A percentile compares a stretch with the other conserved stretches of the same genome.
phyloP scores from a whole-genome alignment of 2,329 filamentous ascomycete genomes.

The Penicillium digitatum region DNA sequence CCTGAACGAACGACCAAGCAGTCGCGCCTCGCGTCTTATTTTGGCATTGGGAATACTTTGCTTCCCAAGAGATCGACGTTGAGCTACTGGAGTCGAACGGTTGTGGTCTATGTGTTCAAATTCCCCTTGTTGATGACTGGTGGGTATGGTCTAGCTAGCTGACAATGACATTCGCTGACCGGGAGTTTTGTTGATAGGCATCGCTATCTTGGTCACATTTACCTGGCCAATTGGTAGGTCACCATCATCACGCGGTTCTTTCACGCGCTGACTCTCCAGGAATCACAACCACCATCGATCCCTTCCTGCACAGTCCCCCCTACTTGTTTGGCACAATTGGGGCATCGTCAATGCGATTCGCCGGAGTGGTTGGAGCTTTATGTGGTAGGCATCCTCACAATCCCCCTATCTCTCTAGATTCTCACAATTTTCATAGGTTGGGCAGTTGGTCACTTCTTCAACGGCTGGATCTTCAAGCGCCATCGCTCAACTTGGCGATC shows the following conservation, averaged over 20 bases:
- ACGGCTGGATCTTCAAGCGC: conserved; percentile 31
- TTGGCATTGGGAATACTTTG: conserved; percentile 32
- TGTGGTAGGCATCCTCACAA: conserved; percentile 19
- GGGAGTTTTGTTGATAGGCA: conserved; percentile 7
- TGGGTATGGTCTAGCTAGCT: neutral
- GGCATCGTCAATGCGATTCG: conserved; percentile 38
- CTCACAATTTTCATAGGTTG: conserved; percentile 22
- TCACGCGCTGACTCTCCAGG: conserved; percentile 13
- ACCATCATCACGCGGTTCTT: neutral
- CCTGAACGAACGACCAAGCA: conserved; percentile 5
- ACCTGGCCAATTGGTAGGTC: conserved; percentile 37
- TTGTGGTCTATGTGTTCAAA: conserved; percentile 31
- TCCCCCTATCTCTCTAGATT: neutral
- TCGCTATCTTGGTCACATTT: conserved; percentile 37
- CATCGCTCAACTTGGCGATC: conserved; percentile 26
- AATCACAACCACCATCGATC: conserved; percentile 36
- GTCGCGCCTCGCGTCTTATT: conserved; percentile 25
- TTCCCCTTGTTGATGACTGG: conserved; percentile 31
- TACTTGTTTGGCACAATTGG: conserved; percentile 35
- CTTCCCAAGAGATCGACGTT: conserved; percentile 27
- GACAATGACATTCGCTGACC: neutral
- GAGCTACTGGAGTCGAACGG: conserved; percentile 20
- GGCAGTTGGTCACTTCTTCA: conserved; percentile 36
- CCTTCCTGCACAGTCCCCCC: conserved; percentile 33
- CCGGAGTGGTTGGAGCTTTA: conserved; percentile 34